Evolutionary conservation across 2,329 filamentous ascomycete genomes (phyloP).

Genomic region (Alternaria gansuensis): DNA sequence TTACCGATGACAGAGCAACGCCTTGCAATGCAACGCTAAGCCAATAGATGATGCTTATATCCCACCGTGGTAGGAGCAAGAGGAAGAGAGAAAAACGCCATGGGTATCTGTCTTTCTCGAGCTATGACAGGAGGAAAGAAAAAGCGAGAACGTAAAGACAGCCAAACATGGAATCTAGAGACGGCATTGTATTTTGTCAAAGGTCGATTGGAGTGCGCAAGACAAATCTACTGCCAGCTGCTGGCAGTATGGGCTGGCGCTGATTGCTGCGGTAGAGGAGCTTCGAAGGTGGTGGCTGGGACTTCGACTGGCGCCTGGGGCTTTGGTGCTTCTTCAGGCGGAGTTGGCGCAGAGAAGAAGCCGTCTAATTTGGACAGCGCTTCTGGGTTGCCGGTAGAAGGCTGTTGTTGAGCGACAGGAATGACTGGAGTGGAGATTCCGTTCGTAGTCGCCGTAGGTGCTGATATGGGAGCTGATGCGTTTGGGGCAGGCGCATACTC

Average conservation of each 20-base stretch:
- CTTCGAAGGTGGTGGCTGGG: not conserved
- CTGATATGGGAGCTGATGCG: slow-evolving; percentile 5
- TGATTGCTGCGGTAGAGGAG: not conserved
- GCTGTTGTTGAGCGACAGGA: slow-evolving; percentile 12
- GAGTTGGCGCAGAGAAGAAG: slow-evolving; percentile 35
- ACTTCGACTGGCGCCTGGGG: slow-evolving; percentile 4
- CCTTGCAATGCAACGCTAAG: not conserved
- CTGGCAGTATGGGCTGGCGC: slow-evolving; percentile 8
- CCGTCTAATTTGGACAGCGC: slow-evolving; percentile 23
- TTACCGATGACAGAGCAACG: not conserved
- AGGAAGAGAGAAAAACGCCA: slow-evolving; percentile 7
- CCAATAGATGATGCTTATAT: not conserved
- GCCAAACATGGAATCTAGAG: not conserved
- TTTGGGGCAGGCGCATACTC: slow-evolving; percentile 9
- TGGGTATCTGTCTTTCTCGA: slow-evolving; percentile 18
- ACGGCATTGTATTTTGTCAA: not conserved
- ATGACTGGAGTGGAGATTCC: slow-evolving; percentile 14
- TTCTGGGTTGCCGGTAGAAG: slow-evolving; percentile 10
- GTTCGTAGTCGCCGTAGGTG: slow-evolving; percentile 12
- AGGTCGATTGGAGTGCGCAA: not conserved
- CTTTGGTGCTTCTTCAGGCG: slow-evolving; percentile 29
- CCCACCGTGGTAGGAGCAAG: not conserved
- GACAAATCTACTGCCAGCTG: slow-evolving; percentile 31
- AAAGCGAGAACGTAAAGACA: not conserved
- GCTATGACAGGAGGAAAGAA: not conserved